phyloP scores from a whole-genome alignment of 225 moss, liverwort and hornwort genomes.

The Polytrichum commune region DNA sequence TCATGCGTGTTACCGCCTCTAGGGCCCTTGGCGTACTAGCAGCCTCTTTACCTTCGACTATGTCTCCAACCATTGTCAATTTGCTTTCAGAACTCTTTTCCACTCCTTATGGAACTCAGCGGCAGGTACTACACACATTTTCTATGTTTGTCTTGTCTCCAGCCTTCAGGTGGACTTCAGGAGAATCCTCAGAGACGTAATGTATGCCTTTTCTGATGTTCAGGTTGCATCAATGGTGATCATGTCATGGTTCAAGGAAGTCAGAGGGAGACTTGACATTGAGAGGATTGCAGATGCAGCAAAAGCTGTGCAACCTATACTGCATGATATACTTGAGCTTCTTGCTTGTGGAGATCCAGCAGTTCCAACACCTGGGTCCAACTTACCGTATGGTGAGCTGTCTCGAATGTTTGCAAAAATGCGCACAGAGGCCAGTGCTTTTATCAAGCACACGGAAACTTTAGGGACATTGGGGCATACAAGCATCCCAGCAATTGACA shows the following conservation, averaged over 20 bases:
- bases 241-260: slow-evolving; percentile 86
- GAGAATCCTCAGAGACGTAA: not conserved
- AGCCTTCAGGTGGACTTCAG: not conserved
- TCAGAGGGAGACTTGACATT: slow-evolving; percentile 26
- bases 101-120: slow-evolving; percentile 67
- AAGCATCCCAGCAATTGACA: slow-evolving; percentile 49
- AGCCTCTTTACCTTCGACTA: slow-evolving; percentile 53
- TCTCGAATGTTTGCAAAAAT: slow-evolving; percentile 72
- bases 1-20: slow-evolving; percentile 88
- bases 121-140: slow-evolving; percentile 52
- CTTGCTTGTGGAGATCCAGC: slow-evolving; percentile 66
- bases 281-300: slow-evolving; percentile 44
- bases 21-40: slow-evolving; percentile 77
- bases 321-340: slow-evolving; percentile 58
- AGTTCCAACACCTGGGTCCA: slow-evolving; percentile 74
- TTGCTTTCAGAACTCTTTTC: slow-evolving; percentile 58
- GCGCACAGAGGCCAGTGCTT: slow-evolving; percentile 82
- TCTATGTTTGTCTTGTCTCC: not conserved
- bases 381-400: slow-evolving; percentile 70
- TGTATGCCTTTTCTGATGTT: slow-evolving; percentile 5
- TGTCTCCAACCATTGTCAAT: slow-evolving; percentile 42
- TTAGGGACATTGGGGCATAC: slow-evolving; percentile 47
- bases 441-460: slow-evolving; percentile 71
- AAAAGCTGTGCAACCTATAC: slow-evolving; percentile 49
- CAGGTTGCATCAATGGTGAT: slow-evolving; percentile 93